These are phyloP conservation scores for Didymella pomorum DNA, from an alignment of 2,329 filamentous ascomycete genomes.

Conservation along the genomic window DNA sequence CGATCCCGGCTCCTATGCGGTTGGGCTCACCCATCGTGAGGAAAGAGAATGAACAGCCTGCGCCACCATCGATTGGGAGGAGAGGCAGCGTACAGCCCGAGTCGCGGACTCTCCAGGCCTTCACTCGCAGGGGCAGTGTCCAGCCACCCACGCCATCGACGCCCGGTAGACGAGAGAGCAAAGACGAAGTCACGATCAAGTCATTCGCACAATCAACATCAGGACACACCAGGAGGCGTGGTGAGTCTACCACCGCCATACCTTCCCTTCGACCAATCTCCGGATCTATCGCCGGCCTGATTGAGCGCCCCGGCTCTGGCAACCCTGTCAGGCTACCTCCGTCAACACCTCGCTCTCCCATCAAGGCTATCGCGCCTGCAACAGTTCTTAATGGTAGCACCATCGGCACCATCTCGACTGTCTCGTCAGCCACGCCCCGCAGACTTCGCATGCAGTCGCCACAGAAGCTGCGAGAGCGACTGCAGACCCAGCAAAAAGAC, in stretches of 20 bases:
- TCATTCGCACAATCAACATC: slow-evolving; percentile 38
- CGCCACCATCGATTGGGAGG: slow-evolving; percentile 19
- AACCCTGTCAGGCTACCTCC: slow-evolving; percentile 67
- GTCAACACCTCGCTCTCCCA: slow-evolving; percentile 41
- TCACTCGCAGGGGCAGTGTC: slow-evolving; percentile 31
- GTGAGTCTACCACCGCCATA: slow-evolving; percentile 58
- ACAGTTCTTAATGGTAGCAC: slow-evolving; percentile 3
- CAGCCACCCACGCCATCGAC: slow-evolving; percentile 32
- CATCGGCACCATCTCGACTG: slow-evolving; percentile 23
- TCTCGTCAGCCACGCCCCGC: slow-evolving; percentile 34
- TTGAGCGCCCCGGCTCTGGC: slow-evolving; percentile 58
- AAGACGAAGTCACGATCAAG: slow-evolving; percentile 51
- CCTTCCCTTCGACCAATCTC: slow-evolving; percentile 55
- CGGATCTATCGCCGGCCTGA: slow-evolving; percentile 56
- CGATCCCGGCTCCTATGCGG: slow-evolving; percentile 51
- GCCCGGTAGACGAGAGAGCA: slow-evolving; percentile 29
- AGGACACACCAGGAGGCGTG: slow-evolving; percentile 53
- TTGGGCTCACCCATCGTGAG: slow-evolving; percentile 57
- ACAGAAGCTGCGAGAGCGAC: slow-evolving; percentile 77
- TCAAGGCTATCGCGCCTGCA: slow-evolving; percentile 27
- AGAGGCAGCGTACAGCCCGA: slow-evolving; percentile 17
- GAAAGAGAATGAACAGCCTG: slow-evolving; percentile 56
- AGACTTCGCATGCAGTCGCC: slow-evolving; percentile 64
- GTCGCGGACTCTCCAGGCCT: slow-evolving; percentile 9
- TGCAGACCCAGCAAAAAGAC: slow-evolving; percentile 80